These are phyloP conservation scores for Larix sibirica DNA, from an alignment of 83 land plant species.

Conservation along the genomic window DNA sequence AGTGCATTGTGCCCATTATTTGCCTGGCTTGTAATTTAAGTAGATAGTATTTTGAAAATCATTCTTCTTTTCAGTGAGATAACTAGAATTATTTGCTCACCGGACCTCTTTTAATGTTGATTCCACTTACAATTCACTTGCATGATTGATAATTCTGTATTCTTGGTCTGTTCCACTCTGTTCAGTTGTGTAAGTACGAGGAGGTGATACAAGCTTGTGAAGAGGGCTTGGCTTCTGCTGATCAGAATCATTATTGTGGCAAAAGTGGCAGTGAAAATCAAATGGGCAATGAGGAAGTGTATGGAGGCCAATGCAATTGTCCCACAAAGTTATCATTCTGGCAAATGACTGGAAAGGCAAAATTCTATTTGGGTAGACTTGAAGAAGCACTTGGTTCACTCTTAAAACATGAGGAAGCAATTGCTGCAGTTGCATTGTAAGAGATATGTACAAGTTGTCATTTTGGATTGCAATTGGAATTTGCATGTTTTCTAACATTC, in stretches of 20 bases:
- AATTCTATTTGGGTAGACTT: constrained; percentile 74
- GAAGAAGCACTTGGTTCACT: constrained; percentile 72
- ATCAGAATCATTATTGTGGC: constrained; percentile 37
- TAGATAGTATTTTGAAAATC: not conserved
- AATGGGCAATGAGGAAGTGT: constrained; percentile 11
- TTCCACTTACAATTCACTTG: not conserved
- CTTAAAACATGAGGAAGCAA: constrained; percentile 50
- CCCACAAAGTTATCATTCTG: constrained; percentile 56
- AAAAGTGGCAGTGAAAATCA: constrained; percentile 13
- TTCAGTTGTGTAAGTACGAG: constrained; percentile 61
- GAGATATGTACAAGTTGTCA: not conserved
- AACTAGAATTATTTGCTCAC: not conserved
- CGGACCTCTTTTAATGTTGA: not conserved
- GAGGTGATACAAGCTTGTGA: constrained; percentile 78
- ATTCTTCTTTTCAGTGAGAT: not conserved
- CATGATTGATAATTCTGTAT: not conserved
- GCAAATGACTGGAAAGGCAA: constrained; percentile 58
- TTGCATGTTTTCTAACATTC: not conserved
- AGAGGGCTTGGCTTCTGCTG: constrained; percentile 51
- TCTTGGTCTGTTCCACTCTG: not conserved
- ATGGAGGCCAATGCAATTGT: constrained; percentile 14
- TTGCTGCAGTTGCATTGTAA: constrained; percentile 28
- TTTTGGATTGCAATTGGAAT: not conserved
- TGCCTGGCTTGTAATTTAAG: not conserved
- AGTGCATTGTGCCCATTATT: not conserved